A percentile compares a stretch with the other conserved stretches of the same genome.
These are phyloP conservation scores for Penicillium canariense DNA, from an alignment of 495 filamentous ascomycete genomes.

Conservation along the genomic window DNA sequence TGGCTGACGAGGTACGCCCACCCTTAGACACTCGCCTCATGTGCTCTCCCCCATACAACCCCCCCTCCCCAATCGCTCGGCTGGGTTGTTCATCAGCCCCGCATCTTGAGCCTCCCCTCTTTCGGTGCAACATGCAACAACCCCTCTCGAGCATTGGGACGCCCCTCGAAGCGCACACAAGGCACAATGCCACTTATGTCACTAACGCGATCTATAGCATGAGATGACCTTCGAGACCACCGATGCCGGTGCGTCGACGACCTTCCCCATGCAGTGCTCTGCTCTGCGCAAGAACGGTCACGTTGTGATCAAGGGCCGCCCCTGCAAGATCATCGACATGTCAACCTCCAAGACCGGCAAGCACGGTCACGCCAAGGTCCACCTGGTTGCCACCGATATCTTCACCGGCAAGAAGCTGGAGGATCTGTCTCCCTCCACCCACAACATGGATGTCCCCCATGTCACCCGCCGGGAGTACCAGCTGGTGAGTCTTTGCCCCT, in stretches of 20 bases:
- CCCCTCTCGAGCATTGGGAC: conserved; percentile 2
- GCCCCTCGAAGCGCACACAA: neutral
- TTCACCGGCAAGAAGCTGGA: conserved; percentile 99
- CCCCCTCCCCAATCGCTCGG: conserved; percentile 7
- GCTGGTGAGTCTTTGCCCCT: conserved; percentile 64
- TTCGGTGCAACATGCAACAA: conserved; percentile 17
- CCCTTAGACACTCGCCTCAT: neutral
- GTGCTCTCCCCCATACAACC: conserved; percentile 1
- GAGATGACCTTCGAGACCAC: conserved; percentile 87
- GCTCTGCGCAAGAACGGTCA: conserved; percentile 97
- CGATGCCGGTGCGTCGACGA: conserved; percentile 90
- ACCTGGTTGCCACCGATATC: conserved; percentile 95
- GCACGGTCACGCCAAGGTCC: conserved; percentile 99
- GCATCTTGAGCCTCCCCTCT: conserved; percentile 36
- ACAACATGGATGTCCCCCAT: conserved; percentile 99
- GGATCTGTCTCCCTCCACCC: conserved; percentile 98
- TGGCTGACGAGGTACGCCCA: conserved; percentile 44
- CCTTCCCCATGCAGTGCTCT: conserved; percentile 98
- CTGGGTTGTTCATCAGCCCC: conserved; percentile 28
- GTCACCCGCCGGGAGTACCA: conserved; percentile 87
- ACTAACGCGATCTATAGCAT: conserved; percentile 54
- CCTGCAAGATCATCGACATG: conserved; percentile 99
- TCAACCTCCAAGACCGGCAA: conserved; percentile 99
- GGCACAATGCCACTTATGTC: neutral
- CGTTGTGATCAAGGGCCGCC: conserved; percentile 96